Evolutionary conservation across 192 early-diverging fungal genomes (phyloP).

Genomic region (Umbelopsis sp.): DNA sequence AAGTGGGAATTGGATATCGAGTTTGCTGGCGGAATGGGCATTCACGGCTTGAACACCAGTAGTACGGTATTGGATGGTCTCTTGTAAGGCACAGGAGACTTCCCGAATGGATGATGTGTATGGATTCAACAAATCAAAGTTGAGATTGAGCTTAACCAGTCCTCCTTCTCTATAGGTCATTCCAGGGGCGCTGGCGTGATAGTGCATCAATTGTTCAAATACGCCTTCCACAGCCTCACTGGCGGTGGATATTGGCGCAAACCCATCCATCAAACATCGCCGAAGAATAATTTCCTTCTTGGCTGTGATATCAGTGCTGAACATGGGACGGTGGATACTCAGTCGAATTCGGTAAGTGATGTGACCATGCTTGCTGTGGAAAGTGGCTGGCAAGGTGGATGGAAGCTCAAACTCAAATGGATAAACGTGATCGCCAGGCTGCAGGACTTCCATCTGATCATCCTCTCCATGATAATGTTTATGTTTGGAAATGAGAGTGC

Average conservation of each 20-base stretch:
- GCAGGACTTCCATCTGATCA: slow-evolving; percentile 17
- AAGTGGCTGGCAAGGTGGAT: slow-evolving; percentile 41
- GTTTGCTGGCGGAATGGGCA: slow-evolving; percentile 2
- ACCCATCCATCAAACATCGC: slow-evolving; percentile 42
- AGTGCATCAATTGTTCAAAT: slow-evolving; percentile 12
- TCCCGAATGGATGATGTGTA: slow-evolving; percentile 17
- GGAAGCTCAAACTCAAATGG: slow-evolving; percentile 31
- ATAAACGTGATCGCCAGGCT: slow-evolving; percentile 30
- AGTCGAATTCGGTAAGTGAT: slow-evolving; percentile 46
- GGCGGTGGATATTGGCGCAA: not conserved
- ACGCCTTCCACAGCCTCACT: not conserved
- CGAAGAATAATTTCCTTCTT: slow-evolving; percentile 45
- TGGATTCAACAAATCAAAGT: slow-evolving; percentile 24
- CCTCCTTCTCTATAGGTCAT: slow-evolving; percentile 43
- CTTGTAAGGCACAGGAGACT: slow-evolving; percentile 39
- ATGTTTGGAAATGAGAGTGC: slow-evolving; percentile 23
- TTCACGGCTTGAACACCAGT: slow-evolving; percentile 26
- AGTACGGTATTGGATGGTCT: slow-evolving; percentile 37
- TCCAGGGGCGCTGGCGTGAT: slow-evolving; percentile 33
- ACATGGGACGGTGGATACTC: slow-evolving; percentile 41
- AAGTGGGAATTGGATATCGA: slow-evolving; percentile 36
- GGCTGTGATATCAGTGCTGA: slow-evolving; percentile 41
- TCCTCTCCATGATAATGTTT: slow-evolving; percentile 29
- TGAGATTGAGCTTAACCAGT: slow-evolving; percentile 31
- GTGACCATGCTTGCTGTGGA: slow-evolving; percentile 48